Evolutionary conservation across 176 grass and related monocot species (phyloP).

Genomic region (Thinopyrum elongatum): DNA sequence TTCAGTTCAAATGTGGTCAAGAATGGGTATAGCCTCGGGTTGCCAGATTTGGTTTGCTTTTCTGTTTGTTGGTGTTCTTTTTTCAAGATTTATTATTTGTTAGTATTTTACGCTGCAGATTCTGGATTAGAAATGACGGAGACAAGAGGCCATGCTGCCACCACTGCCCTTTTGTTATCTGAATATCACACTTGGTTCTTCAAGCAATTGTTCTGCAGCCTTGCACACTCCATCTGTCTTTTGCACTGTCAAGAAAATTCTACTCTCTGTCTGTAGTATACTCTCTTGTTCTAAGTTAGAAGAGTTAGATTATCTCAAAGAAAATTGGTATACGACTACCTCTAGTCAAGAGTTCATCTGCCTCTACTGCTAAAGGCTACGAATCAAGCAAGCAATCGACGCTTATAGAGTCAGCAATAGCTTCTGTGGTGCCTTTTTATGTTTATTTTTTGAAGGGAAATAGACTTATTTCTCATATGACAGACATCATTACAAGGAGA

Average conservation of each 20-base stretch:
- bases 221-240: not conserved
- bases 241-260: not conserved
- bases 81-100: not conserved
- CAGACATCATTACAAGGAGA: too few species aligned
- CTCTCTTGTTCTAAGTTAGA: not conserved
- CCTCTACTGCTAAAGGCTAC: too few species aligned
- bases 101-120: conserved; percentile 33
- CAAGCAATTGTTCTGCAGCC: not conserved
- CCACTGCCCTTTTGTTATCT: too few species aligned
- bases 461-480: too few species aligned
- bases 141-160: conserved; percentile 51
- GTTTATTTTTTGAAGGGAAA: too few species aligned
- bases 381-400: too few species aligned
- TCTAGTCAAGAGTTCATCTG: too few species aligned
- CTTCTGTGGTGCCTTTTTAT: too few species aligned
- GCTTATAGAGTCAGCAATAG: too few species aligned
- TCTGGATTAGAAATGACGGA: conserved; percentile 46
- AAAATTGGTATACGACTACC: too few species aligned
- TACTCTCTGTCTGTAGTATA: not conserved
- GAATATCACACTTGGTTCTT: too few species aligned
- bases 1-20: not conserved
- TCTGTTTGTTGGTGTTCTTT: not conserved
- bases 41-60: not conserved
- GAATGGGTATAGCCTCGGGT: not conserved
- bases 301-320: not conserved